Conservation (phyloP, 768 basidiomycete genomes). For the Auricularia sp. region DNA sequence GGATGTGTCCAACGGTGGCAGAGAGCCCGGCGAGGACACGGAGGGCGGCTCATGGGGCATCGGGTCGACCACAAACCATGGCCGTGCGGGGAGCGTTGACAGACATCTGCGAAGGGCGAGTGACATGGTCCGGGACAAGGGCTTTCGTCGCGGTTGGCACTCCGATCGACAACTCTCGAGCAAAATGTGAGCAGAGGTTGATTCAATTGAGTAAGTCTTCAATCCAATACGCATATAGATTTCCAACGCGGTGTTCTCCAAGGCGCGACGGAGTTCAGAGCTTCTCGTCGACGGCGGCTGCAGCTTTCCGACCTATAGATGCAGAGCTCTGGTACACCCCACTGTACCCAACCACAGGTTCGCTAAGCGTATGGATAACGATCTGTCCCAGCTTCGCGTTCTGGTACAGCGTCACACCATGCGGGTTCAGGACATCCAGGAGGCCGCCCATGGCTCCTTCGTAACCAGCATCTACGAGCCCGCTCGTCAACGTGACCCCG, state of each 20-base stretch:
- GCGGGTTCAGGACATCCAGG: conserved; percentile 12
- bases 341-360: conserved; percentile 2
- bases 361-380: conserved; percentile 12
- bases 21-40: too few relatives aligned
- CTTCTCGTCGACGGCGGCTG: too few relatives aligned
- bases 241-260: too few relatives aligned
- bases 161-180: too few relatives aligned
- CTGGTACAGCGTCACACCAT: conserved; percentile 10
- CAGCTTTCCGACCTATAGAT: neutral
- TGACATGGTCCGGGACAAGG: neutral
- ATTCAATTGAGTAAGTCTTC: too few relatives aligned
- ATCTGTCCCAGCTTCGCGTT: conserved; percentile 10
- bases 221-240: too few relatives aligned
- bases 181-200: too few relatives aligned
- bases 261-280: too few relatives aligned
- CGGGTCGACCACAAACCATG: neutral
- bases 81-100: neutral
- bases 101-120: neutral
- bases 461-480: conserved; percentile 12
- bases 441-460: conserved; percentile 11
- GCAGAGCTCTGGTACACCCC: neutral
- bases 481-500: conserved; percentile 11
- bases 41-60: neutral
- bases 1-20: neutral
- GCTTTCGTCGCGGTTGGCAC: too few relatives aligned